Base-by-base conservation (phyloP, 768 basidiomycete genomes). In the Termitomyces sp. region DNA sequence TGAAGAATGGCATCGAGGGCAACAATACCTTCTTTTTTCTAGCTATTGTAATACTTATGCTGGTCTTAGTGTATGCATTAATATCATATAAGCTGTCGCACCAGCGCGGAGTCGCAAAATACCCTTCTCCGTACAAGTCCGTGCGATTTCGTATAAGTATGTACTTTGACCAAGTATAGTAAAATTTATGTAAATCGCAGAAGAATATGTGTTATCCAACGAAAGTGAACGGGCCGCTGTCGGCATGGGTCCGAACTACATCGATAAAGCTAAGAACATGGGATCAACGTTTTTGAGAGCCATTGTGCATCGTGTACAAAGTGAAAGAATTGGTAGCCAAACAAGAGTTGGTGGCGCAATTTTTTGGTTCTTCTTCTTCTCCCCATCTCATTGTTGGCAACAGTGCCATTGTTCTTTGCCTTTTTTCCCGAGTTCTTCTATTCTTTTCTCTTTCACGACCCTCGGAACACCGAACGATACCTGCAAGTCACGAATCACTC, bases 371-470 rank as follows among this genome's bases (percentile, higher is more conserved):
- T 71, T 63, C 65, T 70, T 68, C 54, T 60, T 54, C 61, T 61
- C 60, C 61, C 62, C 59, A 60, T 67, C 64, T 63, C 53, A 56
- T 32, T 56, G 55, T 56, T 56, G 42, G 31, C 68, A 66, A 67
- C 64, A 66, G 61, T 60, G 36, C 60, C 71, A 66, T 70, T 71
- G 68, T 73, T 73, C 74, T 68, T 70, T 67, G 49, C 47, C 59
- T 60, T 68, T 69, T 73, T 68, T 72, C 70, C 34, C 46, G 38
- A 60, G 66, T 69, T 67, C 65, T 68, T 74, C 72, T 66, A 60
- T 66, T 60, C 65, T 71, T 74, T 74, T 71, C 66, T 71, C 73
- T 69, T 73, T 78, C 69, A 74, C 74, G 71, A 71, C 65, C 48
- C 57, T 61, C 67, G 34, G 57, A 51, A 69, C 66, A 66, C 65